Base-by-base conservation (phyloP, 2,329 filamentous ascomycete species). In the Penicillium sp. region DNA sequence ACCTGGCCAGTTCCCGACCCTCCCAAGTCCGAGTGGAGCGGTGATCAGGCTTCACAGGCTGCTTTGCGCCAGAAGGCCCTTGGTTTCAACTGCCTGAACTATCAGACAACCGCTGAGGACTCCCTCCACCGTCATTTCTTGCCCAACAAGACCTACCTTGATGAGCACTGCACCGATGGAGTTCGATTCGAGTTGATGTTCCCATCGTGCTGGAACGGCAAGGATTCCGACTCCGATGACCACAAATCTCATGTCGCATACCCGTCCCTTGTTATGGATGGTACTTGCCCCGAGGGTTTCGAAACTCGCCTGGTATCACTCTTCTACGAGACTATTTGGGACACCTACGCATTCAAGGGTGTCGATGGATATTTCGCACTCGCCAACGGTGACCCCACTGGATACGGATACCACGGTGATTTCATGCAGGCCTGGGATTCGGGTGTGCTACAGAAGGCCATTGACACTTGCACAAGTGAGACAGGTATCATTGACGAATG, bases 1-100 rank as follows among this genome's bases (percentile, higher is more conserved):
- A 84, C 84, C 11, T 82, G 87, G 55, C 84, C 87, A 0, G 82
- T 90, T 61, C 87, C 87, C 2, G 84, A 85, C 65, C 79, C 84
- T 39, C 82, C 84, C 25, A 90, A 91, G 76, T 91, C 90, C 13
- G 62, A 75, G 25, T 97, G 92, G 92, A 70, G 75, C 5, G 76
- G 72, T 2, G 77, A 85, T 5, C 84, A 87, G 58, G 82, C 84
- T 67, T 88, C 87, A 11, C 92, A 96, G 78, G 73, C 76, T 16
- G 84, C 87, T 51, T 83, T 97, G 38, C 78, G 78, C 50, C 89
- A 96, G 79, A 91, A 92, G 60, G 91, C 92, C 10, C 67, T 97
- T 29, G 93, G 94, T 4, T 96, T 96, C 84, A 97, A 97, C 81
- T 97, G 94, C 76, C 78, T 99, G 59, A 87, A 97, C 83, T 97